Conservation (phyloP, 305 asterid genomes). For the Ilex paraguariensis region DNA sequence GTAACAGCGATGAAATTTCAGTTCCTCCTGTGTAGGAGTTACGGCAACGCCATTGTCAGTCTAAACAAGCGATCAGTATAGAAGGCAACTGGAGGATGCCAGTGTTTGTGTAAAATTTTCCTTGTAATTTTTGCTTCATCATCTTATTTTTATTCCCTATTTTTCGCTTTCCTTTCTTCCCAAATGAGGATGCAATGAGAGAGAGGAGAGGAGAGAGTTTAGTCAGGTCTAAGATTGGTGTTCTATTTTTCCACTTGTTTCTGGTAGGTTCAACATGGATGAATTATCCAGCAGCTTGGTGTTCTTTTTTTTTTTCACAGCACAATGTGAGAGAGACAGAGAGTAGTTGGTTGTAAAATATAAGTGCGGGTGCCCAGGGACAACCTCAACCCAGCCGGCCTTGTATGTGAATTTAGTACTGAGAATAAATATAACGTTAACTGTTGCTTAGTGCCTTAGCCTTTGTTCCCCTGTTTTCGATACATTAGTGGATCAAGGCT, state of each 20-base stretch:
- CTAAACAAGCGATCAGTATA: neutral
- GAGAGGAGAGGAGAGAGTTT: no score
- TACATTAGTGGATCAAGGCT: no score
- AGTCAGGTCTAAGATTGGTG: neutral
- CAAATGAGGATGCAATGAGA: no score
- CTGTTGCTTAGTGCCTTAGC: no score
- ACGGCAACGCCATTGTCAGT: neutral
- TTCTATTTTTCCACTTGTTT: no score
- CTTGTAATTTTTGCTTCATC: neutral
- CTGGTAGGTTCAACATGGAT: neutral
- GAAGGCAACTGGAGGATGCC: neutral
- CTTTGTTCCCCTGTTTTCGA: no score
- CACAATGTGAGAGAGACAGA: neutral
- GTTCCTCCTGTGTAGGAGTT: constrained; percentile 1
- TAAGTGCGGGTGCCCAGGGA: neutral
- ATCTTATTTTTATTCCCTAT: neutral
- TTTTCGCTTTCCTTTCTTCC: no score
- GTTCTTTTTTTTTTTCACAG: neutral
- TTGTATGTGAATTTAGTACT: constrained; percentile 1
- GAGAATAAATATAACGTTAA: no score
- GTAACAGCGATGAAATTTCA: constrained; percentile 22
- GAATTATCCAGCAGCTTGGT: neutral
- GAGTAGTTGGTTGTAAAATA: neutral
- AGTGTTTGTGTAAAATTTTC: neutral
- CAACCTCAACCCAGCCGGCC: constrained; percentile 1